Conservation (phyloP, 2,329 filamentous ascomycete species). For the Xylariaceae sp. region DNA sequence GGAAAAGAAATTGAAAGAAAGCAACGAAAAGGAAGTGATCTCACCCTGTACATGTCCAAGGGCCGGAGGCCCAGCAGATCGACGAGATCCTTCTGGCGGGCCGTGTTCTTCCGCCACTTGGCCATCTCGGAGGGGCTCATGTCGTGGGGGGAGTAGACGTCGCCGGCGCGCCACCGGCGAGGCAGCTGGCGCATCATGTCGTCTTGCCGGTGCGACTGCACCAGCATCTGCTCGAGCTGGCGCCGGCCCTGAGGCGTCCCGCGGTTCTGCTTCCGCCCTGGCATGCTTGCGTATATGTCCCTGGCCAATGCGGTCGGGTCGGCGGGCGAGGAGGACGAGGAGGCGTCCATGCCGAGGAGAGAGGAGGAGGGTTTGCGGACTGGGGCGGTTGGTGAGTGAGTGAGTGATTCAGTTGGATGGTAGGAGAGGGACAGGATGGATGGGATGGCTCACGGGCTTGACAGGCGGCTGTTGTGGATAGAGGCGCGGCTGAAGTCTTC, state of each 20-base stretch:
- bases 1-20: too few species aligned
- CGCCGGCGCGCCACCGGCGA: slow-evolving; percentile 76
- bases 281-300: slow-evolving; percentile 29
- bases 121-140: slow-evolving; percentile 77
- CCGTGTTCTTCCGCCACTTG: slow-evolving; percentile 73
- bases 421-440: background rate
- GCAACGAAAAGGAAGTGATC: slow-evolving; percentile 36
- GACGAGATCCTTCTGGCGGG: slow-evolving; percentile 72
- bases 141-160: slow-evolving; percentile 92
- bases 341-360: slow-evolving; percentile 10
- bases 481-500: slow-evolving; percentile 33
- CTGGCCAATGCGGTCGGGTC: slow-evolving; percentile 25
- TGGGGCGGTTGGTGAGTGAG: background rate
- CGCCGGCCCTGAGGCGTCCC: background rate
- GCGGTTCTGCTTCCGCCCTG: background rate
- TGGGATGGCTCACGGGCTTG: slow-evolving; percentile 33
- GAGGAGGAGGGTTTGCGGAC: background rate
- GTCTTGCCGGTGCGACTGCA: slow-evolving; percentile 50
- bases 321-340: slow-evolving; percentile 31
- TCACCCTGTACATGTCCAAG: slow-evolving; percentile 84
- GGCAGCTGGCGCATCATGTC: slow-evolving; percentile 69
- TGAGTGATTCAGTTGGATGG: background rate
- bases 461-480: slow-evolving; percentile 35
- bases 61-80: slow-evolving; percentile 83
- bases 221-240: slow-evolving; percentile 45